A percentile compares a stretch with the other conserved stretches of the same genome.
Conservation (phyloP, 2,329 filamentous ascomycete species). For the Colletotrichum sp. region DNA sequence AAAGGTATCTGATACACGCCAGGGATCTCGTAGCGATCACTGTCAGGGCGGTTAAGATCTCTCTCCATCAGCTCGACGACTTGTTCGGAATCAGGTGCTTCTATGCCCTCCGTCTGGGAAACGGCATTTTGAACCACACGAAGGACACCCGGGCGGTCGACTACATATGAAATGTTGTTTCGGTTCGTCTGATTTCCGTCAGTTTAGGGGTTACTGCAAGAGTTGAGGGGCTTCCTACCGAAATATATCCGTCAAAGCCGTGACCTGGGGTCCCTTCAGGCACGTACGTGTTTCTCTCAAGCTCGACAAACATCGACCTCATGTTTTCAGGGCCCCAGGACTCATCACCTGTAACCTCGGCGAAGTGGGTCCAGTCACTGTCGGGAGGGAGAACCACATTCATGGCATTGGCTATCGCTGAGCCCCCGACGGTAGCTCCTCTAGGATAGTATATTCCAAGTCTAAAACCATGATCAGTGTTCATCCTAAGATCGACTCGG, state of each 20-base stretch:
- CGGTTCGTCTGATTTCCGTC: slow-evolving; percentile 24
- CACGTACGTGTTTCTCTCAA: slow-evolving; percentile 53
- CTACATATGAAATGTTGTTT: neutral
- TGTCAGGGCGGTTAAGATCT: neutral
- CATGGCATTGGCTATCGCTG: slow-evolving; percentile 42
- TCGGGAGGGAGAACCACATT: slow-evolving; percentile 54
- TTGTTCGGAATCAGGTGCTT: neutral
- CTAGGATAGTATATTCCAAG: slow-evolving; percentile 30
- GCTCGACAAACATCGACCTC: slow-evolving; percentile 49
- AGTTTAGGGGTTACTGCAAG: neutral
- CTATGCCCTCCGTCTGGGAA: neutral
- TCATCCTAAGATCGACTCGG: neutral
- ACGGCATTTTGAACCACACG: neutral
- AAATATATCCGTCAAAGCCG: slow-evolving; percentile 54
- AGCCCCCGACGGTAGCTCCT: slow-evolving; percentile 30
- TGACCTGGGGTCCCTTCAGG: slow-evolving; percentile 41
- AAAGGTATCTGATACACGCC: neutral
- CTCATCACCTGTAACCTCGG: slow-evolving; percentile 51
- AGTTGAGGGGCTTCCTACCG: neutral
- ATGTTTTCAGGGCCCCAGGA: slow-evolving; percentile 55
- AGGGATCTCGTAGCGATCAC: neutral
- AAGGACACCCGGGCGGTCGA: neutral
- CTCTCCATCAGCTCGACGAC: neutral
- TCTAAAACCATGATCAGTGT: neutral
- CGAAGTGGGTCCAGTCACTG: slow-evolving; percentile 54